Base-by-base conservation (phyloP, 2,329 filamentous ascomycete genomes). In the Tolypocladium guangdongense region DNA sequence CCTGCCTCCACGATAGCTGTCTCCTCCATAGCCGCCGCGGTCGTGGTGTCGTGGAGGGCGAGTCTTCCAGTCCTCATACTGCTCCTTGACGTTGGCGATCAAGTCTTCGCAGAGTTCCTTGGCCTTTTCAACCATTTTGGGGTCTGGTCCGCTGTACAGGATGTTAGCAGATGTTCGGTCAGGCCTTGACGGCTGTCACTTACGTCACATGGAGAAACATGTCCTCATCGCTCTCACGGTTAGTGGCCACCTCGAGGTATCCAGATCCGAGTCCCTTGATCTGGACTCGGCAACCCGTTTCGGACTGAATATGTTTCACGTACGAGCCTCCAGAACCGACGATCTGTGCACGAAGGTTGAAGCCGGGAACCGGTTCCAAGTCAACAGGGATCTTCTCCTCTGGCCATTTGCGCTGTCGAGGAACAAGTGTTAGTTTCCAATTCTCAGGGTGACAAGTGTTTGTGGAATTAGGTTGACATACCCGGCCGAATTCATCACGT, bases 151-250 rank as follows among this genome's bases (percentile, higher is more conserved):
- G 57, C 90, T 95, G 59, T 33, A 20, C 4, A 20, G 6, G 27
- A 32, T 38, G 51, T 60, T n/a, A 57, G 24, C 37, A 54, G 33
- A 5, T 12, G 35, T 30, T 22, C 14, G 14, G 8, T n/a, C 11
- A 35, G n/a, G 20, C 8, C 27, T 37, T 30, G 18, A 11, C 24
- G 35, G 38, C 6, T 36, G 27, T 37, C 32, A 78, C 87, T 68
- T 78, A 95, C 87, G 93, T 88, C 59, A 97, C 91, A 69, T 97
- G 91, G 47, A 99, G 78, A 66, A 90, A 97, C 90, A 99, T 97
- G 2, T 90, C 83, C 67, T 97, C 92, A 49, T 99, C 92, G 59
- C 90, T 95, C 71, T 99, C 93, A 43, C 77, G 81, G 58, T 88
- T 88, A n/a, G 90, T 95, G 35, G 86, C 83, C 48, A 86, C 83